Evolutionary conservation across 129 eudicot genomes (phyloP), one percentile per base, ranked within the genome.

Genomic region (Cynara cardunculus): DNA sequence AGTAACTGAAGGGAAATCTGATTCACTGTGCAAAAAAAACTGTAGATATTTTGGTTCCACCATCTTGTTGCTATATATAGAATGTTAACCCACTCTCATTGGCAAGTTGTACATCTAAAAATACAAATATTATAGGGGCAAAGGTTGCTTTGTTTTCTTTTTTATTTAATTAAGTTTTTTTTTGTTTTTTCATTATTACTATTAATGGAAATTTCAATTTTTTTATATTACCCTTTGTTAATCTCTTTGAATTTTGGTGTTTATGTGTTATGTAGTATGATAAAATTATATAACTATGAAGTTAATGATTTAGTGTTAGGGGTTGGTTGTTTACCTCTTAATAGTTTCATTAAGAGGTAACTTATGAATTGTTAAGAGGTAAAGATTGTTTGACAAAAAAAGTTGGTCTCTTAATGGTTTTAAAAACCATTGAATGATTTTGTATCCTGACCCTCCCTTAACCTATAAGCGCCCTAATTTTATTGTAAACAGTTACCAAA

Each of bases 101-200:
- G 75, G 35, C 26, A 46, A 46, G 27, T 69, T 82, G 77, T 76
- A 82, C 62, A 82, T 30, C 32, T 73, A 26, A 64, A 44, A 76
- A 25, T 69, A 82, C 59, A 10, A 32, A 56, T 61, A 24, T 76
- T 34, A 32, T 21, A 67, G 61, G 35, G 76, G 75, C 26, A 30
- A 39, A 61, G 73, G 24, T 56, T 56, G 24, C 65, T 18, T n/a
- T 18, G 65, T 56, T 5, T 41, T 18, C 5, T 18, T 5, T 4
- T 16, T n/a, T 6, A 18, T 56, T 18, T 4, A 5, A 5, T 6
- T 34, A n/a, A 19, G 1, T 9, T 18, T n/a, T 56, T 56, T 56
- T 56, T 56, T 9, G 4, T 18, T 56, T 56, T 56, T 56, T n/a
- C 65, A 56, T 56, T 56, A 56, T 56, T n/a, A 56, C n/a, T 56